Evolutionary conservation across 2,329 filamentous ascomycete genomes (phyloP), one percentile per base, ranked within the genome.

Genomic region (Shiraia sp.): DNA sequence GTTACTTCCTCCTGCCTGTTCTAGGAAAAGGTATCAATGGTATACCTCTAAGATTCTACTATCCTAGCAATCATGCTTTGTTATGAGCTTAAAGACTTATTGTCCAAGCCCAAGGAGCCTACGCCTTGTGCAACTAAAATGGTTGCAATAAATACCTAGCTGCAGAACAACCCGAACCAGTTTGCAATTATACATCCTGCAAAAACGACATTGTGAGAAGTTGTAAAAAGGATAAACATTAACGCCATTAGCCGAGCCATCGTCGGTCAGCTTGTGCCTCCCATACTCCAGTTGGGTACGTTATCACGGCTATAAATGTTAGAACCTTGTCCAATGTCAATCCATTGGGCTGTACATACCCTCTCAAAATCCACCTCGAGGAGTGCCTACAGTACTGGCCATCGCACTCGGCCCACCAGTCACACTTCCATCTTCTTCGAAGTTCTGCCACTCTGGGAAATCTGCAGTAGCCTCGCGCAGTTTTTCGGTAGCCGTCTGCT

Each of bases 401-500:
- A 66, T 55, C 8, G 58, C 62, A 40, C 59, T 63, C 17, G 58
- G 30, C 5, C 75, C 77, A 47, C 81, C 80, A 22, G 72, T 76
- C 36, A 69, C 70, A 12, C 73, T 73, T n/a, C 65, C 71, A 10
- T 71, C 67, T 39, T 77, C 75, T 36, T 83, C 79, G 42, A 79
- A 81, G 61, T 80, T 76, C 47, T 79, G 73, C 55, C 80, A 77
- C 47, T 82, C 74, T 2, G 81, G 79, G 50, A 79, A 67, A n/a
- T 72, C 70, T 36, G 75, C 75, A 2, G 77, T 79, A 47, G 78
- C 74, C 50, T 79, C 79, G 42, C 68, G 74, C 36, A 84, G 65
- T 61, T 80, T 79, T 25, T 73, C 64, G 23, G 80, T 45, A 43
- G 75, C 76, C 36, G 78, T 77, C 47, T 74, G 69, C 80, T 96